Base-by-base conservation (phyloP, 1,284 basidiomycete genomes). In the Leccinum proximum region DNA sequence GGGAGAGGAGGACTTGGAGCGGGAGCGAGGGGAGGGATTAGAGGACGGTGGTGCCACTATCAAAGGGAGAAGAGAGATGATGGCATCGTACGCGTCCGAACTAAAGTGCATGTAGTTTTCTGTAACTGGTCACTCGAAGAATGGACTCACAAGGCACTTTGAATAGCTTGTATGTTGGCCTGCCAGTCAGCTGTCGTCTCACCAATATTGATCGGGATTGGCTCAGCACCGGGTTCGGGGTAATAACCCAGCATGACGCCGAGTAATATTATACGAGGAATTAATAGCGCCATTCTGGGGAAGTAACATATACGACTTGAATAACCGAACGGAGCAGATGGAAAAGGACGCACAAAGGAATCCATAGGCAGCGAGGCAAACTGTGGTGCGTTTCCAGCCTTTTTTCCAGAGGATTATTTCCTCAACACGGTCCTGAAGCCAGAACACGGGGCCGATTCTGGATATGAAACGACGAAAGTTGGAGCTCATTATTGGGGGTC, bases 401-500 rank as follows among this genome's bases (percentile, higher is more conserved):
- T 81, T 80, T 74, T 82, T 86, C 91, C 91, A 93, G 66, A 88
- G 76, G 2, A 93, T 62, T 16, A 91, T 81, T 75, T 93, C 91
- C 71, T 93, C 91, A 18, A 88, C 69, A 2, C 91, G 78, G 70
- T 93, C 91, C 75, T 91, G 89, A 13, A 93, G 67, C 91, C 91
- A 93, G 69, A 92, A 92, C 6, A 91, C 76, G 0, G 88, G 86
- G 0, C 89, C 88, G 4, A 84, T 79, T 67, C 81, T 85, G 7
- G 84, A 80, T 1, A 92, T 82, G 66, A 93, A 93, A 8, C 89
- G 79, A 65, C 86, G 84, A 71, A 92, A 93, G 70, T 92, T 92
- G 62, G 80, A 81, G 0, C 89, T 87, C 65, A 86, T 89, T 40
- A 86, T 88, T 0, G 85, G 22, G 22, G 84, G 67, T 91, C 89